phyloP scores from a whole-genome alignment of 495 filamentous ascomycete genomes.

The Neurospora sublineolata region DNA sequence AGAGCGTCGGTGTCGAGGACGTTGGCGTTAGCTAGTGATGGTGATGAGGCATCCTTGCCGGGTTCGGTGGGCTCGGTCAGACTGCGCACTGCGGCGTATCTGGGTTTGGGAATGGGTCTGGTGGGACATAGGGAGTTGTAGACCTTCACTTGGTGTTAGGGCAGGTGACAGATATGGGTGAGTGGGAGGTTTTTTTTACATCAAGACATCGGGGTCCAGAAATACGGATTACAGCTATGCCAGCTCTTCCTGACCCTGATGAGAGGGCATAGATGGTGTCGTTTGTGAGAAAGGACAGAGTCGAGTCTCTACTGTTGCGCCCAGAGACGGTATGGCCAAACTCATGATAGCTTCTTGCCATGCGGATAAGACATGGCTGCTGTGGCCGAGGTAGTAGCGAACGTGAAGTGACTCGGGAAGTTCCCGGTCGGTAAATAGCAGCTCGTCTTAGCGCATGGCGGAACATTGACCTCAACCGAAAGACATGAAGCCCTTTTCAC shows the following conservation, averaged over 20 bases:
- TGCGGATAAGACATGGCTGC: background rate
- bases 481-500: background rate
- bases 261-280: conserved; percentile 89
- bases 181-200: conserved; percentile 31
- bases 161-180: background rate
- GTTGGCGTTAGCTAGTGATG: conserved; percentile 5
- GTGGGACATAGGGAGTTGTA: conserved; percentile 66
- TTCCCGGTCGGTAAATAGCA: background rate
- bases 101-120: conserved; percentile 52
- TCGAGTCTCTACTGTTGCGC: background rate
- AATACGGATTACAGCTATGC: conserved; percentile 82
- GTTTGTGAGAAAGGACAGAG: conserved; percentile 7
- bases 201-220: conserved; percentile 67
- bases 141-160: conserved; percentile 40
- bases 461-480: conserved; percentile 21
- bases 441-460: conserved; percentile 20
- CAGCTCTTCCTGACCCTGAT: conserved; percentile 73
- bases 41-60: conserved; percentile 9
- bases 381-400: background rate
- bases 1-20: conserved; percentile 75
- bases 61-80: conserved; percentile 50
- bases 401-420: background rate
- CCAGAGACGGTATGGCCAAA: background rate
- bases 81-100: conserved; percentile 65
- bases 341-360: conserved; percentile 2